Conservation (phyloP, 1,139 yeast genomes). For the Magnusiomyces fungicola region DNA sequence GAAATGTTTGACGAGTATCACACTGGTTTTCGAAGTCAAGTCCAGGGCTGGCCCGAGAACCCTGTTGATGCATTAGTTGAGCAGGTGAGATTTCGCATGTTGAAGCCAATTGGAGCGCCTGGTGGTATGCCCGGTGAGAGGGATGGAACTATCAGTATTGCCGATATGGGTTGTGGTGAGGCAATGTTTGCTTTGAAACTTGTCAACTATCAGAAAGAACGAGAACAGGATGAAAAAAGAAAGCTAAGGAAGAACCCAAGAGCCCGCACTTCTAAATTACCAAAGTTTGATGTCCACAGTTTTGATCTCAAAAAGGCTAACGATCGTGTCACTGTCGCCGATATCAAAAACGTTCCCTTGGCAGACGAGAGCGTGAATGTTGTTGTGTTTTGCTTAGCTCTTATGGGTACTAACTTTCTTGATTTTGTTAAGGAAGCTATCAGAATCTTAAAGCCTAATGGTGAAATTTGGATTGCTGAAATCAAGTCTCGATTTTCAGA, state of each 20-base stretch:
- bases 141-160: conserved; percentile 55
- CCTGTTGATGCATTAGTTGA: conserved; percentile 86
- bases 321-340: conserved; percentile 89
- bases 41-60: conserved; percentile 95
- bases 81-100: conserved; percentile 55
- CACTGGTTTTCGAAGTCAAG: conserved; percentile 90
- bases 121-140: conserved; percentile 72
- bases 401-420: conserved; percentile 95
- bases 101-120: conserved; percentile 77
- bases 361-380: conserved; percentile 69
- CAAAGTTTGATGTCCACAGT: conserved; percentile 60
- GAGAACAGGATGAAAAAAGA: conserved; percentile 21
- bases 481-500: conserved; percentile 86
- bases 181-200: conserved; percentile 69
- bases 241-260: conserved; percentile 33
- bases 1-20: conserved; percentile 89
- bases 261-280: conserved; percentile 31
- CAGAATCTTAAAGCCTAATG: conserved; percentile 79
- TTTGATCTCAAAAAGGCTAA: conserved; percentile 86
- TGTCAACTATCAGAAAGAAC: conserved; percentile 3
- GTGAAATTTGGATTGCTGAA: conserved; percentile 96
- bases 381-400: conserved; percentile 84
- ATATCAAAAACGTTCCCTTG: conserved; percentile 83
- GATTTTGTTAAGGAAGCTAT: conserved; percentile 89
- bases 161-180: conserved; percentile 99